Percentiles rank a stretch among this genome's conserved stretches.
These are phyloP conservation scores for Dryas alaskensis DNA, from an alignment of 306 rosid species.

Conservation along the genomic window DNA sequence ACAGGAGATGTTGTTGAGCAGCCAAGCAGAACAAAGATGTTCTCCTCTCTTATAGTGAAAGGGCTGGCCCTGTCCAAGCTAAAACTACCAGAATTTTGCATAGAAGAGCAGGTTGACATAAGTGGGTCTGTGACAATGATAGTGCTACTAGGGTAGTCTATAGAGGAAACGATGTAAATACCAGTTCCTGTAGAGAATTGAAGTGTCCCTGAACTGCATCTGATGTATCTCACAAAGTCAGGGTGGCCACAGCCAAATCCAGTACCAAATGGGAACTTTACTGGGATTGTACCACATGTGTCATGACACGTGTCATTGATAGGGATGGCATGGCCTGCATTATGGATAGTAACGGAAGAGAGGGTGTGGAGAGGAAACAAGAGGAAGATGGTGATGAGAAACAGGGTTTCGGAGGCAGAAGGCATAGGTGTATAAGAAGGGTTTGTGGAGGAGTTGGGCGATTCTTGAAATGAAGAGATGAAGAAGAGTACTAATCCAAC, in stretches of 20 bases:
- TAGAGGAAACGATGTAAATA: conserved; percentile 44
- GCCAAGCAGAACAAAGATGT: conserved; percentile 49
- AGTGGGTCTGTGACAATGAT: conserved; percentile 39
- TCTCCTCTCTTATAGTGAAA: conserved; percentile 36
- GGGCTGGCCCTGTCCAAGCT: conserved; percentile 42
- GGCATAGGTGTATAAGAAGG: conserved; percentile 19
- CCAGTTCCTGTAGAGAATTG: conserved; percentile 42
- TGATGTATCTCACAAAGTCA: conserved; percentile 41
- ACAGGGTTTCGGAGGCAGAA: conserved; percentile 14
- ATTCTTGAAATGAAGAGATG: not conserved
- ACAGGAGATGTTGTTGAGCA: conserved; percentile 57
- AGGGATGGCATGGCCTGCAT: conserved; percentile 20
- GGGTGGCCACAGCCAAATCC: conserved; percentile 65
- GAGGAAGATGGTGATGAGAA: conserved; percentile 24
- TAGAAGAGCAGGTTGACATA: conserved; percentile 51
- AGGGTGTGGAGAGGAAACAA: conserved; percentile 25
- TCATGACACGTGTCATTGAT: conserved; percentile 31
- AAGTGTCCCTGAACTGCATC: conserved; percentile 40
- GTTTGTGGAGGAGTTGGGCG: not conserved
- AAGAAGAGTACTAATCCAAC: not conserved
- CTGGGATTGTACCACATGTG: conserved; percentile 39
- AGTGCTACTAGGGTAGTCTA: conserved; percentile 45
- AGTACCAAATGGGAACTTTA: conserved; percentile 53
- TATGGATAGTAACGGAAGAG: conserved; percentile 9
- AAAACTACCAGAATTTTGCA: conserved; percentile 56